Base-by-base conservation (phyloP, 2,329 filamentous ascomycete genomes). In the Thielaviopsis populi region DNA sequence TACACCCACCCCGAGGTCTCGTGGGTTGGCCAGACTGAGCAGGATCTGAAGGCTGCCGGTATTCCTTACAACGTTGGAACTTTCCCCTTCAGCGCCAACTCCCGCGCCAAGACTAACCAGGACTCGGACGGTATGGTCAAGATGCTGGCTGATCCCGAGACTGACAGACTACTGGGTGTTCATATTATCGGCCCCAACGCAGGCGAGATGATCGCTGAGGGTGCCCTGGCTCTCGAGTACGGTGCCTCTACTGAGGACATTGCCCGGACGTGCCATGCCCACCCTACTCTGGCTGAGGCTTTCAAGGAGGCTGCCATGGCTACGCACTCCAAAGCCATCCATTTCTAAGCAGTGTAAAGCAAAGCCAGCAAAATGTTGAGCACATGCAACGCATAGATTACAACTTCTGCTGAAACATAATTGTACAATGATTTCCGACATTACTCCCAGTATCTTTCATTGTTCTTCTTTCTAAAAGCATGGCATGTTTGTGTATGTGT, bases 261-360 rank as follows among this genome's bases (percentile, higher is more conserved):
- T 73, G 91, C 87, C 67, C 84, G 94, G 73, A 97, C 94, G 68
- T 94, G 89, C 77, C 94, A 99, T 77, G 94, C 94, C 64, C 94
- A 99, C 78, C 94, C 94, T 64, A 96, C 91, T 61, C 82, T 99
- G 66, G 86, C 92, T 27, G 94, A 99, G 80, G 94, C 94, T 54
- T 97, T 99, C 83, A 99, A 99, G 83, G 94, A 99, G 83, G 94
- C 94, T 72, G 94, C 94, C 70, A 97, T 99, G 94, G 89, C 90
- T 67, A 96, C 92, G 61, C 91, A 95, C 79, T 84, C 86, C 72
- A 94, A 96, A 81, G 87, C 94, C 69, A 96, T 99, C 75, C 94
- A 99, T 80, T 95, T 88, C 77, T 99, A 88, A 73, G 50, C 56
- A 11, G 17, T n/a, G 10, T 15, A n/a, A 22, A 10, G 27, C 27